phyloP scores from a whole-genome alignment of 106 monocot species.

The Acanthochlamys bracteata region DNA sequence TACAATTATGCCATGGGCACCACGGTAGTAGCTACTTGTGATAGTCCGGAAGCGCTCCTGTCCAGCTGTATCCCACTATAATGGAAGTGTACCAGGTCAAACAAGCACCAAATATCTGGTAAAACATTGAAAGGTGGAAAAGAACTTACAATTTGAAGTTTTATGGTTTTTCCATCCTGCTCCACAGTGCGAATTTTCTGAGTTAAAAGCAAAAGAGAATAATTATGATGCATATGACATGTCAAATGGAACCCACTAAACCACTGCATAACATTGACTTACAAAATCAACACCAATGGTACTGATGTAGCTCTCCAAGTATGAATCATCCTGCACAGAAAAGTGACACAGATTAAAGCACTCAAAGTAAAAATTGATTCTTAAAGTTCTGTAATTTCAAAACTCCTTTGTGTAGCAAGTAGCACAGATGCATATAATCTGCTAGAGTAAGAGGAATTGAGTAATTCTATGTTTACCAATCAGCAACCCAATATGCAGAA shows the following conservation, averaged over 20 bases:
- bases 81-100: background rate
- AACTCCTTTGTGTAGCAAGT: too few species aligned
- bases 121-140: background rate
- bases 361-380: too few species aligned
- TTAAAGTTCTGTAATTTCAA: too few species aligned
- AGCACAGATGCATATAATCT: too few species aligned
- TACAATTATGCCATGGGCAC: slow-evolving; percentile 14
- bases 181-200: slow-evolving; percentile 15
- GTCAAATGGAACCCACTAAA: background rate
- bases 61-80: slow-evolving; percentile 11
- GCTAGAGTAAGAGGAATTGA: too few species aligned
- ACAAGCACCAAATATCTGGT: background rate
- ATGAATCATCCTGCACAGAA: slow-evolving; percentile 18
- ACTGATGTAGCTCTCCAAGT: slow-evolving; percentile 24
- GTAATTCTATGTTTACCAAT: too few species aligned
- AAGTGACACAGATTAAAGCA: background rate
- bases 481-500: too few species aligned
- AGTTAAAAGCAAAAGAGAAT: background rate
- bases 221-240: background rate
- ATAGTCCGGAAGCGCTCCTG: slow-evolving; percentile 11
- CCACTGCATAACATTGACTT: slow-evolving; percentile 4
- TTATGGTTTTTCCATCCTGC: slow-evolving; percentile 16
- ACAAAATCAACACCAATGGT: slow-evolving; percentile 30
- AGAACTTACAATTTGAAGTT: slow-evolving; percentile 13
- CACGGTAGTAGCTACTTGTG: slow-evolving; percentile 11